These are phyloP conservation scores for Eucalyptus urophylla DNA, from an alignment of 345 rosid genomes.

Conservation along the genomic window DNA sequence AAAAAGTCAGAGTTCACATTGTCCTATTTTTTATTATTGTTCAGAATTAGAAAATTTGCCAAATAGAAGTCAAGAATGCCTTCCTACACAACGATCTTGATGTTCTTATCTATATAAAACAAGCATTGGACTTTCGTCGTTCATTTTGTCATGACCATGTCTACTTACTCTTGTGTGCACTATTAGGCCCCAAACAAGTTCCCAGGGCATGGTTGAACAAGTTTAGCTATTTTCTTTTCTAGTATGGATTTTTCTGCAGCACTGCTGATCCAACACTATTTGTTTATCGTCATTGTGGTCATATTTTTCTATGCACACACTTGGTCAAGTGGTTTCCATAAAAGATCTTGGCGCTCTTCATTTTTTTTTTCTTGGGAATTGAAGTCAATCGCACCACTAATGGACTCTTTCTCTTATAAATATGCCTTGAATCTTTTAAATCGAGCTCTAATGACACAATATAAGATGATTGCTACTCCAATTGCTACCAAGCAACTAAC, in stretches of 20 bases:
- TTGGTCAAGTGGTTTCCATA: not conserved
- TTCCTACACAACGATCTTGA: not conserved
- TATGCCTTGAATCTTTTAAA: not conserved
- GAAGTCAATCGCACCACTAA: not conserved
- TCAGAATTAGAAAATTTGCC: not conserved
- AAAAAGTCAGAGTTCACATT: not conserved
- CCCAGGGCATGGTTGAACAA: rapidly evolving
- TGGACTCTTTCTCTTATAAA: not conserved
- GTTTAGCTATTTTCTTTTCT: no score
- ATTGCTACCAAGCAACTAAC: not conserved
- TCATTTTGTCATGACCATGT: not conserved
- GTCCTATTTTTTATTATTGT: no score
- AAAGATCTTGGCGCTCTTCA: not conserved
- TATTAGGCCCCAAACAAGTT: not conserved
- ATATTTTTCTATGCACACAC: not conserved
- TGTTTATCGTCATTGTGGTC: rapidly evolving
- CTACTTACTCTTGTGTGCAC: not conserved
- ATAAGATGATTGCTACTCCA: not conserved
- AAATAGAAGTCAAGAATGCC: not conserved
- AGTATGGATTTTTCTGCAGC: not conserved
- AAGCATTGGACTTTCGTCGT: rapidly evolving
- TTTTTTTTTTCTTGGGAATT: not conserved
- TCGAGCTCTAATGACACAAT: not conserved
- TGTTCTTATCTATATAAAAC: not conserved
- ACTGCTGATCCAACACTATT: rapidly evolving